Conservation (phyloP, 176 grass and related monocot genomes). For the Rhynchospora breviuscula region DNA sequence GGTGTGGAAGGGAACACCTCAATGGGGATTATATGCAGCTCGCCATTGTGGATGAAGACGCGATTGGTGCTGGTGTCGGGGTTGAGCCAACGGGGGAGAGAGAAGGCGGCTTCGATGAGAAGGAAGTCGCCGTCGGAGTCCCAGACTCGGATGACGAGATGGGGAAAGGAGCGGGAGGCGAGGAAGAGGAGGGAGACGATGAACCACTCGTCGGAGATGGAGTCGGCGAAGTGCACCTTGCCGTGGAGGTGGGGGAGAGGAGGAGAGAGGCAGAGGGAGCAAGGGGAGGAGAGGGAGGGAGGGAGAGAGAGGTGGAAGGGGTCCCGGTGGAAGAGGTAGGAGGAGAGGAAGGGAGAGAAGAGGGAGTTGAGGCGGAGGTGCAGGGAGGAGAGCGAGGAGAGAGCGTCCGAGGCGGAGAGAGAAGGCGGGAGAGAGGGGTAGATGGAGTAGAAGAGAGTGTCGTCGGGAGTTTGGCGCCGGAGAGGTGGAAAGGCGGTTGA, state of each 20-base stretch:
- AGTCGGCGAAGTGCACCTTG: constrained; percentile 63
- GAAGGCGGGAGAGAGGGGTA: constrained; percentile 47
- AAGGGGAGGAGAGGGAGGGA: constrained; percentile 31
- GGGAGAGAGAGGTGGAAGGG: constrained; percentile 59
- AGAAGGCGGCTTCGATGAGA: constrained; percentile 87
- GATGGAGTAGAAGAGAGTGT: constrained; percentile 83
- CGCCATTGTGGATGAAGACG: constrained; percentile 70
- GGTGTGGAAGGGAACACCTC: constrained; percentile 41
- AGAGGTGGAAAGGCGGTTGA: constrained; percentile 48
- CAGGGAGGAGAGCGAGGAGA: constrained; percentile 45
- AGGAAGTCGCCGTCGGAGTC: constrained; percentile 97
- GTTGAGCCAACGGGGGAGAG: constrained; percentile 74
- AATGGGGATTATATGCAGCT: constrained; percentile 73
- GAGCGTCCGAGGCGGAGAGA: constrained; percentile 17
- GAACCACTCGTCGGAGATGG: constrained; percentile 85
- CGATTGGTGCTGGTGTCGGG: constrained; percentile 64
- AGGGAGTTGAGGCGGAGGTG: constrained; percentile 59
- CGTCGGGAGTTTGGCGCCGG: constrained; percentile 46
- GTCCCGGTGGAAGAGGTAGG: constrained; percentile 65
- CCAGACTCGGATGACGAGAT: constrained; percentile 45
- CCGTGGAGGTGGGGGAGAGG: constrained; percentile 76
- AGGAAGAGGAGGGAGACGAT: constrained; percentile 62
- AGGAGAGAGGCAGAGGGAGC: constrained; percentile 49
- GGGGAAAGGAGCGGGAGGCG: constrained; percentile 41
- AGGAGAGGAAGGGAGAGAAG: constrained; percentile 45